phyloP scores from a whole-genome alignment of 805 yeast genomes.

The Candida glaebosa region DNA sequence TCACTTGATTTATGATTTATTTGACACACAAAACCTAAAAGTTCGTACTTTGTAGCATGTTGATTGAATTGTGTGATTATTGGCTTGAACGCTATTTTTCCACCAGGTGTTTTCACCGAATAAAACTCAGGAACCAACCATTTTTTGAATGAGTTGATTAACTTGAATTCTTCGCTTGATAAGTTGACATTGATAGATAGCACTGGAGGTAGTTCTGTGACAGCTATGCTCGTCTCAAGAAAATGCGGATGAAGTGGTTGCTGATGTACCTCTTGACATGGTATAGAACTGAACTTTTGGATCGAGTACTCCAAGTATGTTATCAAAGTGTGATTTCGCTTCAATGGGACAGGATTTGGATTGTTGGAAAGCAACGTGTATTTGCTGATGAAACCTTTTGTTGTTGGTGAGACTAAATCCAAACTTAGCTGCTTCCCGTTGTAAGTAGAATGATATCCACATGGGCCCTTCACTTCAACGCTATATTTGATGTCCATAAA shows the following conservation, averaged over 20 bases:
- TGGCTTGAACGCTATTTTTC: conserved; percentile 34
- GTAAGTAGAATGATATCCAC: conserved; percentile 7
- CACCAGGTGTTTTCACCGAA: conserved; percentile 27
- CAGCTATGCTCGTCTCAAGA: conserved; percentile 50
- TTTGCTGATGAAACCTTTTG: conserved; percentile 20
- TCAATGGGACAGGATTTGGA: conserved; percentile 8
- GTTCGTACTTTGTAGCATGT: conserved; percentile 47
- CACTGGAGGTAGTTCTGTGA: conserved; percentile 61
- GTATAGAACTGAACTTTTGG: conserved; percentile 47
- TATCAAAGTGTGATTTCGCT: conserved; percentile 37
- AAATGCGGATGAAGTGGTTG: conserved; percentile 21
- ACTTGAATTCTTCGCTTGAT: conserved; percentile 50
- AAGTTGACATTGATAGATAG: conserved; percentile 59
- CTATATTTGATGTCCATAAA: conserved; percentile 44
- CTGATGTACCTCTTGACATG: conserved; percentile 45
- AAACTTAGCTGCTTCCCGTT: conserved; percentile 28
- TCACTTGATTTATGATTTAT: conserved; percentile 45
- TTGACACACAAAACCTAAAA: conserved; percentile 69
- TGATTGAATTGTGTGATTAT: conserved; percentile 21
- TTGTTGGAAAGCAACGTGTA: conserved; percentile 9
- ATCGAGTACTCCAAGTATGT: conserved; percentile 61
- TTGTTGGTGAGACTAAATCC: conserved; percentile 42
- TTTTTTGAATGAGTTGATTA: conserved; percentile 44
- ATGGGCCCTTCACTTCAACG: conserved; percentile 37
- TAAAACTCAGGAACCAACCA: conserved; percentile 67